Percentiles rank a stretch among this genome's conserved stretches.
Evolutionary conservation across 331 rosid genomes (phyloP).

Genomic region (Quercus phellos): DNA sequence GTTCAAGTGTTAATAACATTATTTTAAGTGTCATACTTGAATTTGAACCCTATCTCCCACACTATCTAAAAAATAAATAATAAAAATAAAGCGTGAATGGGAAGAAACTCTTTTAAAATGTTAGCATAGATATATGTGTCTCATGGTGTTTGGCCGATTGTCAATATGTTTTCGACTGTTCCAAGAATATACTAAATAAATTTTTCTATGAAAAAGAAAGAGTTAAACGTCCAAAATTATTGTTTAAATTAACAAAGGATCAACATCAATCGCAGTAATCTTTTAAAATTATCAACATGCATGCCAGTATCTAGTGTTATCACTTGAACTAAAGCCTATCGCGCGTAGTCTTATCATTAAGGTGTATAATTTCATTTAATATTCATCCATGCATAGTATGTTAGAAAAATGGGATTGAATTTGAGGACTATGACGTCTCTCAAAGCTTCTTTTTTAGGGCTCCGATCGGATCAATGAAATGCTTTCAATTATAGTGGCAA

Average conservation of each 20-base stretch:
- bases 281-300: background rate
- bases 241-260: background rate
- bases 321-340: background rate
- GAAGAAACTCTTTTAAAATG: no score
- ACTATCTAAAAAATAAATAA: no score
- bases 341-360: background rate
- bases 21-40: no score
- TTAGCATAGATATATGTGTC: no score
- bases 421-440: background rate
- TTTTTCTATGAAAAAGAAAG: background rate
- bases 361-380: background rate
- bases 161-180: no score
- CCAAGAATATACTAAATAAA: background rate
- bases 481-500: background rate
- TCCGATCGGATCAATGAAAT: background rate
- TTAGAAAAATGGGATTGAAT: background rate
- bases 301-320: background rate
- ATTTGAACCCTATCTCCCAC: no score
- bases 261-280: background rate
- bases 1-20: no score
- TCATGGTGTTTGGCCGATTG: no score
- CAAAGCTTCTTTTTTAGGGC: background rate
- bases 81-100: no score
- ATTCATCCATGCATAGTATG: background rate
- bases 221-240: background rate